Percentiles rank a stretch among this genome's conserved stretches.
Evolutionary conservation across 139 green algal genomes (phyloP).

Genomic region (Chlorella vulgaris): DNA sequence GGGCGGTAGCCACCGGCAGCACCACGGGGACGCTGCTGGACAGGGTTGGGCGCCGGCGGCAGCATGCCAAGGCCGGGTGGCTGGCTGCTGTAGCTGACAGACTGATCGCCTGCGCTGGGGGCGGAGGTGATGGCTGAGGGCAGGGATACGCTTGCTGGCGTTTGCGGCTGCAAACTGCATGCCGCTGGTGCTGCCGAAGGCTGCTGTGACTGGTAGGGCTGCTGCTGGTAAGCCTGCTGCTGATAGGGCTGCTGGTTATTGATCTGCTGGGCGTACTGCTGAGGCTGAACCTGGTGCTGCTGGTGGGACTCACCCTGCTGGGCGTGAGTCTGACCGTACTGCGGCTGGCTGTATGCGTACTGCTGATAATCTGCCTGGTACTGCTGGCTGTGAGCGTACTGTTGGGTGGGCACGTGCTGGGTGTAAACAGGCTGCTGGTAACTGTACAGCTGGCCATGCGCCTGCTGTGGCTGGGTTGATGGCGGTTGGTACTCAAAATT

Average conservation of each 20-base stretch:
- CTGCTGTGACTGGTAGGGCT: not conserved
- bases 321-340: too few relatives aligned
- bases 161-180: not conserved
- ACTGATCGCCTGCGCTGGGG: not conserved
- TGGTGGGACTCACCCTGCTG: not conserved
- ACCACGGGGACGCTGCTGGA: not conserved
- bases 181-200: not conserved
- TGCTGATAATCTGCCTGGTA: not conserved
- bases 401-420: too few relatives aligned
- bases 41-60: not conserved
- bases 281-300: conserved; percentile 2
- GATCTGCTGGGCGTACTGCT: not conserved
- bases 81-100: not conserved
- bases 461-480: not conserved
- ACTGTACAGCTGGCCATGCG: not conserved
- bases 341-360: not conserved
- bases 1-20: not conserved
- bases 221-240: not conserved
- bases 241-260: conserved; percentile 8
- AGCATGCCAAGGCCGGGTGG: not conserved
- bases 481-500: not conserved
- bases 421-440: too few relatives aligned
- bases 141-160: not conserved
- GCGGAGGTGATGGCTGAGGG: not conserved
- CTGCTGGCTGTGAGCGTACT: not conserved